Conservation (phyloP, 2,329 filamentous ascomycete species). For the Cladophialophora chaetospira region DNA sequence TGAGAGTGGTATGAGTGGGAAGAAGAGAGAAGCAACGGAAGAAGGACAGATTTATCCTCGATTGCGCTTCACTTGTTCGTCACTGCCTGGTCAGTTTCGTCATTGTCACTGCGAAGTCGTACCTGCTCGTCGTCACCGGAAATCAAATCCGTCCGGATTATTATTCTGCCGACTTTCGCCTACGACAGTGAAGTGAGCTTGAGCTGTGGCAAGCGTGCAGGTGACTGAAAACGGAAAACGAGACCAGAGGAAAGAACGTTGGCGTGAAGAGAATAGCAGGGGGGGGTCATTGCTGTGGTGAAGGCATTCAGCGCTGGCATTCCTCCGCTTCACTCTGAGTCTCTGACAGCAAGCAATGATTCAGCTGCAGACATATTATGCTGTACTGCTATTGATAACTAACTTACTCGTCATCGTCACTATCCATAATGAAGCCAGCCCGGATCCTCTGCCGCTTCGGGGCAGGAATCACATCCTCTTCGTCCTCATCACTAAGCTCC, state of each 20-base stretch:
- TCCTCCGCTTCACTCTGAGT: not conserved
- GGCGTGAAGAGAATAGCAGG: too few relatives aligned
- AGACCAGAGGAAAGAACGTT: too few relatives aligned
- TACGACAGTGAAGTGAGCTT: too few relatives aligned
- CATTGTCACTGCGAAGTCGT: not conserved
- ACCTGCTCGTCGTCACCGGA: not conserved
- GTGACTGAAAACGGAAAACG: too few relatives aligned
- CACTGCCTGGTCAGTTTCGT: not conserved
- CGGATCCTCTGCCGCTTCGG: slow-evolving; percentile 15
- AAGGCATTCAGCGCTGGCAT: not conserved
- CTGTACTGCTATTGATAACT: not conserved
- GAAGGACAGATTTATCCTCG: too few relatives aligned
- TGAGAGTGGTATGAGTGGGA: too few relatives aligned
- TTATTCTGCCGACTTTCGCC: too few relatives aligned
- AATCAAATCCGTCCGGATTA: not conserved
- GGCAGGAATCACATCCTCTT: slow-evolving; percentile 17
- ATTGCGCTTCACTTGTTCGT: too few relatives aligned
- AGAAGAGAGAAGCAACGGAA: too few relatives aligned
- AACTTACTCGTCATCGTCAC: slow-evolving; percentile 31
- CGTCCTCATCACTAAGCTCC: slow-evolving; percentile 18
- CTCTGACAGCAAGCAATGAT: not conserved
- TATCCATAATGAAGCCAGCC: slow-evolving; percentile 32
- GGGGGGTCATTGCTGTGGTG: too few relatives aligned
- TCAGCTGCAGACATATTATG: not conserved
- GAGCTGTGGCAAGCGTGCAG: too few relatives aligned